Conservation (phyloP, 1,284 basidiomycete genomes). For the Uromyces viciae-fabae region DNA sequence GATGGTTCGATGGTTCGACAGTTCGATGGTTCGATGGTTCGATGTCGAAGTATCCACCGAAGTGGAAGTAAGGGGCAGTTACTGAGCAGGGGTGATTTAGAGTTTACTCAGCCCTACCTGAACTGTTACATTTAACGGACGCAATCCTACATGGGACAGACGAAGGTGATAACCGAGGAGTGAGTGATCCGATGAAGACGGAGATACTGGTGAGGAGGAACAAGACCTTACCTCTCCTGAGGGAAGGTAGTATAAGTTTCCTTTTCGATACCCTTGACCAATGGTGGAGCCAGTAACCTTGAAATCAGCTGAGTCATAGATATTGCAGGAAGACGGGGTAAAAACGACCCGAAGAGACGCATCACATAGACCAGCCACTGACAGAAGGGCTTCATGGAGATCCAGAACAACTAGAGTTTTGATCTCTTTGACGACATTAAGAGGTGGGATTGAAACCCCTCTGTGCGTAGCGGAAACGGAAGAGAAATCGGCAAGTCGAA, state of each 20-base stretch:
- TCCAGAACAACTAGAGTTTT: background rate
- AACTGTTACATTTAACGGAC: constrained; percentile 2
- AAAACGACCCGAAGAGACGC: background rate
- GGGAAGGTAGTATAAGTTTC: constrained; percentile 6
- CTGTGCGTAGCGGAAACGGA: background rate
- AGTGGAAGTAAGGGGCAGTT: too few species aligned
- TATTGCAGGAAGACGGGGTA: background rate
- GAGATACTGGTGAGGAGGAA: background rate
- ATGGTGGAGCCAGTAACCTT: background rate
- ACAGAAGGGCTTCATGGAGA: background rate
- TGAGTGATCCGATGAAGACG: background rate
- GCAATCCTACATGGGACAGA: background rate
- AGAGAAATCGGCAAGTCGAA: background rate
- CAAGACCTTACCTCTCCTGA: background rate
- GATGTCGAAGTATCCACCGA: too few species aligned
- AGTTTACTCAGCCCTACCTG: too few species aligned
- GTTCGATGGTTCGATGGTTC: too few species aligned
- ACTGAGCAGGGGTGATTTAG: too few species aligned
- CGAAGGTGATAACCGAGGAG: background rate
- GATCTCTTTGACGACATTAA: background rate
- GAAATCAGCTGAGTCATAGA: background rate
- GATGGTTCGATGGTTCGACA: too few species aligned
- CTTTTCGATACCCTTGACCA: background rate
- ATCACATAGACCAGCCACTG: background rate
- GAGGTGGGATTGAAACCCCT: background rate